These are phyloP conservation scores for Monilinia fructicola DNA, from an alignment of 2,329 filamentous ascomycete species.

Conservation along the genomic window DNA sequence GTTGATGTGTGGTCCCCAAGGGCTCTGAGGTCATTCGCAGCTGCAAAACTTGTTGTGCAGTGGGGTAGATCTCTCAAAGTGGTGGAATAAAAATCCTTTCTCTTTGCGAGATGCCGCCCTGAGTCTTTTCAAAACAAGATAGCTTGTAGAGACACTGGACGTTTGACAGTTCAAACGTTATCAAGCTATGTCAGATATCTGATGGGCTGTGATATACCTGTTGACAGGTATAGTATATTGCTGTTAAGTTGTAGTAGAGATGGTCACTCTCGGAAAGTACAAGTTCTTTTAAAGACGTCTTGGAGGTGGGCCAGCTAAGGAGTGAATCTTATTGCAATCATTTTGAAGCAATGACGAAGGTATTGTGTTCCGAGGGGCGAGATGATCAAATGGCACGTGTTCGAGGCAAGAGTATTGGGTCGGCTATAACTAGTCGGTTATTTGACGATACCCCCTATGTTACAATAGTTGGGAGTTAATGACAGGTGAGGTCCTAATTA, in stretches of 20 bases:
- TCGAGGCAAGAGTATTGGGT: neutral
- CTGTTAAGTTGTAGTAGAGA: neutral
- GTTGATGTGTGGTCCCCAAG: neutral
- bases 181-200: neutral
- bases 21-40: neutral
- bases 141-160: neutral
- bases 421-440: neutral
- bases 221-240: neutral
- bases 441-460: neutral
- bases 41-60: neutral
- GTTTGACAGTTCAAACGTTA: neutral
- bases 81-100: neutral
- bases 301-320: neutral
- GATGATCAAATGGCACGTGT: neutral
- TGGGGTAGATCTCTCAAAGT: neutral
- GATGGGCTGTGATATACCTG: no score
- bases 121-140: neutral
- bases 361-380: neutral
- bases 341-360: neutral
- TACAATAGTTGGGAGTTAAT: neutral
- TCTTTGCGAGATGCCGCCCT: neutral
- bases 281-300: neutral
- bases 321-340: neutral
- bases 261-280: neutral
- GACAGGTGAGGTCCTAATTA: neutral